Evolutionary conservation across 2,329 filamentous ascomycete genomes (phyloP).

Genomic region (Claviceps purpurea): DNA sequence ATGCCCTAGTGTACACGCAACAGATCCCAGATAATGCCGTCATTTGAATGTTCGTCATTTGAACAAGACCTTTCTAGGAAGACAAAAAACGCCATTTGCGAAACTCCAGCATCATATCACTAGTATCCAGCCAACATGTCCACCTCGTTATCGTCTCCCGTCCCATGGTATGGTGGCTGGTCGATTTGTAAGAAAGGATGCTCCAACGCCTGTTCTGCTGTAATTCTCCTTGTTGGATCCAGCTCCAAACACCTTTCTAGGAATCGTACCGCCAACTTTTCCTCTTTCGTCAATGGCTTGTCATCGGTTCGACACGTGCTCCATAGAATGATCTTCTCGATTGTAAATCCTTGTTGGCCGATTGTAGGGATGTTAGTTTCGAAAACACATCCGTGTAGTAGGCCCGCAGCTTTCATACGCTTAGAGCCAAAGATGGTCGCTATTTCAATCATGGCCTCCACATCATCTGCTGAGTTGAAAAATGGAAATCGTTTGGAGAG

Average conservation of each 20-base stretch:
- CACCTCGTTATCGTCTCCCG: slow-evolving; percentile 41
- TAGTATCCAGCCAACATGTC: slow-evolving; percentile 27
- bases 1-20: slow-evolving; percentile 1
- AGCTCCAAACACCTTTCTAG: slow-evolving; percentile 60
- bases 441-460: slow-evolving; percentile 95
- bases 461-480: slow-evolving; percentile 96
- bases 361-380: slow-evolving; percentile 90
- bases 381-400: slow-evolving; percentile 81
- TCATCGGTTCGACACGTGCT: slow-evolving; percentile 64
- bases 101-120: background rate
- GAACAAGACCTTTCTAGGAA: background rate
- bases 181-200: slow-evolving; percentile 51
- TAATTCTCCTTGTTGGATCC: slow-evolving; percentile 61
- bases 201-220: slow-evolving; percentile 57
- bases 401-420: slow-evolving; percentile 70
- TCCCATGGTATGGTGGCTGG: slow-evolving; percentile 15
- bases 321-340: slow-evolving; percentile 94
- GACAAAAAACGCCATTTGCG: background rate
- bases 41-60: background rate
- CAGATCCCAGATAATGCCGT: background rate
- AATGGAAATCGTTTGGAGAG: slow-evolving; percentile 89
- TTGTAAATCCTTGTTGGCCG: slow-evolving; percentile 67
- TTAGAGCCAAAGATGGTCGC: slow-evolving; percentile 82
- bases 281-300: slow-evolving; percentile 46
- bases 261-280: slow-evolving; percentile 61